phyloP scores from a whole-genome alignment of 495 filamentous ascomycete genomes.

The Aspergillus hancockii region DNA sequence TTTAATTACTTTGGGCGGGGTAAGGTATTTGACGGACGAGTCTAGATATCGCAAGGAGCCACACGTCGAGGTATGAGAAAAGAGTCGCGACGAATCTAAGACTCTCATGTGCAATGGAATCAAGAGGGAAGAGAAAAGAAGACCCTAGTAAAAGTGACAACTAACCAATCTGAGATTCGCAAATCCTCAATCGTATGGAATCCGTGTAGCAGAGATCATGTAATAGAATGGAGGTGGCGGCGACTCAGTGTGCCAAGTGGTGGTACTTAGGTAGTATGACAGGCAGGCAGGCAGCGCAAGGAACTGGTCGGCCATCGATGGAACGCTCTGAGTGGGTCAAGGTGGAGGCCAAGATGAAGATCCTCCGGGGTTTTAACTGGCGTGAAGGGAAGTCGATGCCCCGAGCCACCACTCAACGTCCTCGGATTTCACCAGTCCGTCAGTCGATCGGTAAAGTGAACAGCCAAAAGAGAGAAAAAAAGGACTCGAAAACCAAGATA shows the following conservation, averaged over 20 bases:
- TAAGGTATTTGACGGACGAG: constrained; percentile 13
- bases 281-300: constrained; percentile 14
- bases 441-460: neutral
- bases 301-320: constrained; percentile 21
- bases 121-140: neutral
- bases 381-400: constrained; percentile 14
- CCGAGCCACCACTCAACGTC: constrained; percentile 12
- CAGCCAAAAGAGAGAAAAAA: neutral
- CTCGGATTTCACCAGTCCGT: neutral
- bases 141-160: neutral
- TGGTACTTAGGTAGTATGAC: constrained; percentile 18
- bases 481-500: neutral
- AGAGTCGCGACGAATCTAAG: constrained; percentile 13
- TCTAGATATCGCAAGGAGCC: constrained; percentile 21
- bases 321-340: constrained; percentile 25
- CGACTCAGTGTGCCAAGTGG: neutral
- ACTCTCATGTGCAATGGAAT: constrained; percentile 14
- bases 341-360: constrained; percentile 24
- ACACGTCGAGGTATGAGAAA: constrained; percentile 11
- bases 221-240: constrained; percentile 7
- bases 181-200: neutral
- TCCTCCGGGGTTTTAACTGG: constrained; percentile 28
- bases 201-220: constrained; percentile 1
- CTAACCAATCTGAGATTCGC: neutral
- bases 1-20: constrained; percentile 9